These are phyloP conservation scores for Xylogone sp. DNA, from an alignment of 2,329 filamentous ascomycete genomes.

Conservation along the genomic window DNA sequence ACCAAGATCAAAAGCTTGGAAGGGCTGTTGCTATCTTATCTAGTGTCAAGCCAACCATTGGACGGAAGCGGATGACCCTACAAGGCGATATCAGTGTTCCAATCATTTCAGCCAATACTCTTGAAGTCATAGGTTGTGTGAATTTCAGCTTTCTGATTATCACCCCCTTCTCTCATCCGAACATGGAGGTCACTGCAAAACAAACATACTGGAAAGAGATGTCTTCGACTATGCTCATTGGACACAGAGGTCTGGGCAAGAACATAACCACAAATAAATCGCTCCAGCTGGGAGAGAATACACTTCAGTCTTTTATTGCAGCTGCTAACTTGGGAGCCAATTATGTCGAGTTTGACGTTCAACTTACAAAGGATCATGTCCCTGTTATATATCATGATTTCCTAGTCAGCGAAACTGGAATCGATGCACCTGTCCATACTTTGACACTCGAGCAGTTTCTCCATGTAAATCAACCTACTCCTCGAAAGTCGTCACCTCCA, in stretches of 20 bases:
- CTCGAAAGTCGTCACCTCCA: constrained; percentile 40
- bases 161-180: constrained; percentile 89
- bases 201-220: constrained; percentile 97
- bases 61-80: constrained; percentile 82
- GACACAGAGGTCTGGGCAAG: constrained; percentile 78
- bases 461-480: constrained; percentile 60
- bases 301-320: constrained; percentile 90
- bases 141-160: constrained; percentile 97
- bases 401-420: constrained; percentile 93
- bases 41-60: constrained; percentile 77
- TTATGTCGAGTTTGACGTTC: constrained; percentile 79
- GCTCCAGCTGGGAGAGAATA: constrained; percentile 94
- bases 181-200: constrained; percentile 85
- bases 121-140: constrained; percentile 90
- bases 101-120: constrained; percentile 73
- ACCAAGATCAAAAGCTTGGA: constrained; percentile 82
- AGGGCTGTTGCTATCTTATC: constrained; percentile 85
- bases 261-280: constrained; percentile 81
- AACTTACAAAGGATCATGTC: constrained; percentile 97
- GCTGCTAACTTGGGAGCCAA: constrained; percentile 87
- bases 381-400: constrained; percentile 99
- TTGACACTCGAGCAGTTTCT: constrained; percentile 94
- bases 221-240: constrained; percentile 78
- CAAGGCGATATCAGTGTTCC: constrained; percentile 92
- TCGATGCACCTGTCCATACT: constrained; percentile 93